phyloP scores from a whole-genome alignment of 805 yeast genomes.

The Lipomyces sp. region DNA sequence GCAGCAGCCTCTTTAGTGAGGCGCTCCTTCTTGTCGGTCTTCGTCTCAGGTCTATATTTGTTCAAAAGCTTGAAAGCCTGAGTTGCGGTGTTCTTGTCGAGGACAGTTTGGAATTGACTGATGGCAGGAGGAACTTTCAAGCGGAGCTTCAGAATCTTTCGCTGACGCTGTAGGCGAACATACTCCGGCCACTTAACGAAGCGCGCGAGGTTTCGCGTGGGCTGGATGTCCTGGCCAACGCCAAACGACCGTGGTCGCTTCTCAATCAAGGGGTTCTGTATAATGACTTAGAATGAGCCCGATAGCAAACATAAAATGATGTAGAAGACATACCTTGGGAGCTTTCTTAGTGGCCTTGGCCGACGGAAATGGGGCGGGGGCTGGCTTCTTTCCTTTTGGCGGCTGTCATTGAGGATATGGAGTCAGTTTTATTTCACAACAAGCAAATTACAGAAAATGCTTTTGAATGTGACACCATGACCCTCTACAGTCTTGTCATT shows the following conservation, averaged over 20 bases:
- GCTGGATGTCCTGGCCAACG: conserved; percentile 93
- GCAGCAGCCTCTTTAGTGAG: conserved; percentile 99
- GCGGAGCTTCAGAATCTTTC: conserved; percentile 92
- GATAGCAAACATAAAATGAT: background rate
- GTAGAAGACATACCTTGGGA: conserved; percentile 46
- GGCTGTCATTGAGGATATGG: conserved; percentile 57
- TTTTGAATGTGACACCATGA: conserved; percentile 26
- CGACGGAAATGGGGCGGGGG: conserved; percentile 97
- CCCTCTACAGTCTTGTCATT: conserved; percentile 29
- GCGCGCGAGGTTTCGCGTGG: conserved; percentile 93
- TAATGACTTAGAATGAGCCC: background rate
- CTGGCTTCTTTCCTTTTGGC: conserved; percentile 81
- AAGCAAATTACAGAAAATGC: conserved; percentile 18
- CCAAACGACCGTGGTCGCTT: conserved; percentile 92
- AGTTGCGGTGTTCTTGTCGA: conserved; percentile 99
- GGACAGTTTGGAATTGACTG: conserved; percentile 92
- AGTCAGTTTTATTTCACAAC: conserved; percentile 30
- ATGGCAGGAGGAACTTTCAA: conserved; percentile 99
- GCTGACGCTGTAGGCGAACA: conserved; percentile 98
- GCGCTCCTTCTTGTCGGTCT: conserved; percentile 98
- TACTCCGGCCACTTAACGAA: conserved; percentile 99
- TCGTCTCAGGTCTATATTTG: conserved; percentile 99
- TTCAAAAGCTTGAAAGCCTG: conserved; percentile 95
- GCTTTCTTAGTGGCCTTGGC: conserved; percentile 57
- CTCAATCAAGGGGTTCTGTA: conserved; percentile 84